A percentile compares a stretch with the other conserved stretches of the same genome.
phyloP scores from a whole-genome alignment of 1,284 basidiomycete genomes.

The Puccinia triticina region DNA sequence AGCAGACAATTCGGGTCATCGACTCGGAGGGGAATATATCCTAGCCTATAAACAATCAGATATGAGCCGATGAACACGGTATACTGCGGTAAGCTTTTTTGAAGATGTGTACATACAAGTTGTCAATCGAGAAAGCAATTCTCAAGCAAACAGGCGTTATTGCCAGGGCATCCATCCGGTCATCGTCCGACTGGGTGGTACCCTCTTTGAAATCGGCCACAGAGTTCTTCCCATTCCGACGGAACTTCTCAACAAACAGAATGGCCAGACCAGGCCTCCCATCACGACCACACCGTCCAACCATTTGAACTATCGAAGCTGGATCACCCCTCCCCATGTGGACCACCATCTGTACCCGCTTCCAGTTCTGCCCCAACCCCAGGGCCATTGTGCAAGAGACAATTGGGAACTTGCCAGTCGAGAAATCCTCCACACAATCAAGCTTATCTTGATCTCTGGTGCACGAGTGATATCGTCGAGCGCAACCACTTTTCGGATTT shows the following conservation, averaged over 20 bases:
- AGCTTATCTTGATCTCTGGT: slow-evolving; percentile 12
- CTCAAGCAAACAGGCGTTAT: slow-evolving; percentile 5
- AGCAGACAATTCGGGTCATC: neutral
- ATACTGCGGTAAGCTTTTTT: too few species aligned
- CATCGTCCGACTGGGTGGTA: neutral
- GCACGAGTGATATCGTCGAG: too few species aligned
- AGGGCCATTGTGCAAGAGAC: slow-evolving; percentile 33
- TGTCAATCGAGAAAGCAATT: neutral
- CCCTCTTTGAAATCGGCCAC: neutral
- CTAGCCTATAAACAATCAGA: neutral
- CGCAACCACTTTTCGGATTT: slow-evolving; percentile 1
- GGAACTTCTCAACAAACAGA: slow-evolving; percentile 11
- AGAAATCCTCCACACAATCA: neutral
- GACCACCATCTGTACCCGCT: neutral
- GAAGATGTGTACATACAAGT: neutral
- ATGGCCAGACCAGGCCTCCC: slow-evolving; percentile 5
- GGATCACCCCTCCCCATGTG: slow-evolving; percentile 22
- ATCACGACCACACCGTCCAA: slow-evolving; percentile 9
- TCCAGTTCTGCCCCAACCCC: slow-evolving; percentile 45
- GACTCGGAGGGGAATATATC: neutral
- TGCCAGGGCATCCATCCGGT: slow-evolving; percentile 18
- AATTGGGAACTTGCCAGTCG: neutral
- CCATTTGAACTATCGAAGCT: neutral
- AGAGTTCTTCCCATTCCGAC: neutral
- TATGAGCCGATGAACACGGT: too few species aligned